phyloP scores from a whole-genome alignment of 140 eudicot species.

The Flaveria floridana region DNA sequence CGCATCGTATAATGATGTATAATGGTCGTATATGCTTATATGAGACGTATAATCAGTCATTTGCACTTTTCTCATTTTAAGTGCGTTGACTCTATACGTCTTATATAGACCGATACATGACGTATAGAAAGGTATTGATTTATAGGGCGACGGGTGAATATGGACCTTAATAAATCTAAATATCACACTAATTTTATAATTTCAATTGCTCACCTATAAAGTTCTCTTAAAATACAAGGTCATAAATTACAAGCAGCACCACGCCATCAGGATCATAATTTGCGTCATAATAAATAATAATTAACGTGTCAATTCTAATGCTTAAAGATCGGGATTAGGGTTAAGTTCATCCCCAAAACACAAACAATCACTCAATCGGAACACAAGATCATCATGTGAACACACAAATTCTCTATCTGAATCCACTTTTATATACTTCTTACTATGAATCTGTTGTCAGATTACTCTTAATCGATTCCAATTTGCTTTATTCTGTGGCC shows the following conservation, averaged over 20 bases:
- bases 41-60: too few species aligned
- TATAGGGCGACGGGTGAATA: too few species aligned
- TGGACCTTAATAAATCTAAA: too few species aligned
- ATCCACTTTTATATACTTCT: background rate
- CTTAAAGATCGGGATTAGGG: conserved; percentile 31
- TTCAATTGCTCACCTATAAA: too few species aligned
- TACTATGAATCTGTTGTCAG: background rate
- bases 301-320: conserved; percentile 27
- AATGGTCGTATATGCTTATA: too few species aligned
- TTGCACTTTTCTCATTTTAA: too few species aligned
- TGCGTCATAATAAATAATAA: conserved; percentile 14
- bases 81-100: too few species aligned
- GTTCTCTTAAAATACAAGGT: too few species aligned
- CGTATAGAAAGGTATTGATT: too few species aligned
- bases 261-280: conserved; percentile 16
- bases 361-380: conserved; percentile 27
- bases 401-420: conserved; percentile 13
- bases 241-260: background rate
- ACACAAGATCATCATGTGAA: conserved; percentile 27
- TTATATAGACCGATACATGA: too few species aligned
- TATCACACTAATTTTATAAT: too few species aligned
- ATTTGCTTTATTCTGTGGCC: conserved; percentile 13
- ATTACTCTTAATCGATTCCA: conserved; percentile 18
- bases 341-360: conserved; percentile 29
- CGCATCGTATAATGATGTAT: too few species aligned